Evolutionary conservation across 441 rosid species (phyloP), one percentile per base, ranked within the genome.

Genomic region (Melianthus villosus): DNA sequence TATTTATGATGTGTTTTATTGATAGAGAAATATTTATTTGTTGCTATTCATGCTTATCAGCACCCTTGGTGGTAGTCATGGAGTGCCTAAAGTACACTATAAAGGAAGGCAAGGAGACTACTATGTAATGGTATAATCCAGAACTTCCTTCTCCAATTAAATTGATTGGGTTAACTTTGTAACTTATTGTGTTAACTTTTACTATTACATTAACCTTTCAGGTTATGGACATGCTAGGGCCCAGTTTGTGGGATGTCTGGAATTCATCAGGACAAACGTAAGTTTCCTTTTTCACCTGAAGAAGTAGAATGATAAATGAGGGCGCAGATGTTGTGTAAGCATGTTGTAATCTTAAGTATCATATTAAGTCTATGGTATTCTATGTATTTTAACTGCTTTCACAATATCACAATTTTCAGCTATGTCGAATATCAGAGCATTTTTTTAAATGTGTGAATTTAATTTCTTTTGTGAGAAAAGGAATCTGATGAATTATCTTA

Each of bases 181-280:
- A n/a, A 26, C 18, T 53, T 43, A 27, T 43, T 37, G 18, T 25
- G 29, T 19, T 52, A 40, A 44, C 31, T 25, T 62, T 12, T 14
- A 7, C n/a, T n/a, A 10, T 50, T 10, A 2, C 16, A 17, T 14
- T n/a, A n/a, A 14, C 33, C 47, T 57, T 63, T 36, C 68, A 89
- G 97, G 97, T 89, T 43, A 89, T 89, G 98, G 98, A 89, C 69
- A 89, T 89, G 70, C 65, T 89, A 28, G 98, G 96, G 12, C 98
- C 98, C 1, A 89, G 98, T 53, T 82, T 89, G 44, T 89, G 98
- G 98, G 96, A 89, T 62, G 84, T 81, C 18, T 84, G 98, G 98
- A 89, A 89, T 72, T 54, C 92, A 34, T 79, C 94, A 39, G 96
- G 94, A 40, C 96, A 89, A 54, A 78, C 89, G 98, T 89, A 62